Evolutionary conservation across 345 rosid species (phyloP), one percentile per base, ranked within the genome.

Genomic region (Ceriops decandra): DNA sequence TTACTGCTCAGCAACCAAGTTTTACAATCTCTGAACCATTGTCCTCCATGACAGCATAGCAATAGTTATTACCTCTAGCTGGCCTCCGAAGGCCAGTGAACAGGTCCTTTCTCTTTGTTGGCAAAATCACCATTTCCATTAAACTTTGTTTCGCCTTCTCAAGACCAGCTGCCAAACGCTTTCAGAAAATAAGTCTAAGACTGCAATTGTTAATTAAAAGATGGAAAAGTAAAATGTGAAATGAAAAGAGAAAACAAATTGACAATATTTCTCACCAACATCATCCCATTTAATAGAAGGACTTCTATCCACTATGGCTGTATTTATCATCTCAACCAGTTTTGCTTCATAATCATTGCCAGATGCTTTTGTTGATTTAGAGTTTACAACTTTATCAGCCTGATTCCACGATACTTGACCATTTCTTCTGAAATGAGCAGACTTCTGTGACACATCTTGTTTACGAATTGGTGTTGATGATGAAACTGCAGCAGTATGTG

Each of bases 51-150:
- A 61, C 17, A 56, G 59, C 59, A n/a, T 27, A 51, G 60, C 33
- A 60, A 49, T 53, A 67, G 36, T 70, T n/a, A 54, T 64, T 75
- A 93, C 98, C 98, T 86, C 89, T 86, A 5, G 97, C 96, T 74
- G 98, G 96, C 79, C 84, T 93, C 52, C 98, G 83, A 60, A 93
- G 95, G 71, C 98, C 98, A 72, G 97, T 93, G 77, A 93, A 93
- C 74, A 93, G 83, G 76, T 93, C 97, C 79, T 86, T 88, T 79
- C 98, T 86, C 82, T 85, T 93, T 56, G 97, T 74, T 0, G 98
- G 98, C 85, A 93, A 80, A 60, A 93, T 90, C 65, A 93, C 98
- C 98, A 93, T 93, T 83, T 93, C 98, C 96, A 89, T 53, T 60
- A 93, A 73, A 73, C 92, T 81, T 81, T 93, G 97, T 81, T 93